These are phyloP conservation scores for Erigeron philadelphicus DNA, from an alignment of 140 eudicot genomes.

Conservation along the genomic window DNA sequence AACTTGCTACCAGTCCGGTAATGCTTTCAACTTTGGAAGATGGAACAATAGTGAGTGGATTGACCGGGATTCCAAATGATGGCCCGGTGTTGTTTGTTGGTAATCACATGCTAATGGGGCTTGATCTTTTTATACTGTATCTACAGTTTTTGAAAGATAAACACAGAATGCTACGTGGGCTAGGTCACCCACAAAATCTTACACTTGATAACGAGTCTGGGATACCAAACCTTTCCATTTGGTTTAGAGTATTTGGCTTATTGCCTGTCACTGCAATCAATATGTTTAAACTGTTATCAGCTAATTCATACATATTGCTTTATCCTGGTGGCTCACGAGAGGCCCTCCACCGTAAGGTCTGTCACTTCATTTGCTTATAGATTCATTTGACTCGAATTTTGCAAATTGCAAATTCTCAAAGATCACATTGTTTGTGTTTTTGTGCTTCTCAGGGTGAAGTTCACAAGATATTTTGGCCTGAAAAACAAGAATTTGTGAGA, in stretches of 20 bases:
- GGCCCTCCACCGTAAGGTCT: slow-evolving; percentile 58
- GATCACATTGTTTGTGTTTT: not conserved
- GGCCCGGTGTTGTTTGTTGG: slow-evolving; percentile 55
- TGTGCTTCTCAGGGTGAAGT: slow-evolving; percentile 35
- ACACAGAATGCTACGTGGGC: slow-evolving; percentile 32
- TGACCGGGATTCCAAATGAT: slow-evolving; percentile 44
- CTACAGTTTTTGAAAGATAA: slow-evolving; percentile 43
- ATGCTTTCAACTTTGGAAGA: slow-evolving; percentile 48
- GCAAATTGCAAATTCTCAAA: not conserved
- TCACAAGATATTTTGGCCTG: slow-evolving; percentile 44
- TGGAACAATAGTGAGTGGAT: slow-evolving; percentile 43
- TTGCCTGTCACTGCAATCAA: slow-evolving; percentile 42
- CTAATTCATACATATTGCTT: slow-evolving; percentile 37
- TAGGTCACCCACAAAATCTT: slow-evolving; percentile 47
- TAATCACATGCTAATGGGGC: slow-evolving; percentile 52
- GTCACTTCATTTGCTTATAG: not conserved
- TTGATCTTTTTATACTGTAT: slow-evolving; percentile 39
- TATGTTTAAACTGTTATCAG: slow-evolving; percentile 37
- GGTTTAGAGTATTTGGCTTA: slow-evolving; percentile 40
- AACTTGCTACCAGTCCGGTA: slow-evolving; percentile 45
- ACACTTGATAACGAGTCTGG: slow-evolving; percentile 15
- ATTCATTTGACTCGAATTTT: not conserved
- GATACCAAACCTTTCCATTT: slow-evolving; percentile 28
- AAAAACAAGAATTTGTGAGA: slow-evolving; percentile 40
- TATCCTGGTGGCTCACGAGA: slow-evolving; percentile 64